Percentiles rank a stretch among this genome's conserved stretches.
Evolutionary conservation across 805 yeast species (phyloP).

Genomic region (Yarrowia sp.): DNA sequence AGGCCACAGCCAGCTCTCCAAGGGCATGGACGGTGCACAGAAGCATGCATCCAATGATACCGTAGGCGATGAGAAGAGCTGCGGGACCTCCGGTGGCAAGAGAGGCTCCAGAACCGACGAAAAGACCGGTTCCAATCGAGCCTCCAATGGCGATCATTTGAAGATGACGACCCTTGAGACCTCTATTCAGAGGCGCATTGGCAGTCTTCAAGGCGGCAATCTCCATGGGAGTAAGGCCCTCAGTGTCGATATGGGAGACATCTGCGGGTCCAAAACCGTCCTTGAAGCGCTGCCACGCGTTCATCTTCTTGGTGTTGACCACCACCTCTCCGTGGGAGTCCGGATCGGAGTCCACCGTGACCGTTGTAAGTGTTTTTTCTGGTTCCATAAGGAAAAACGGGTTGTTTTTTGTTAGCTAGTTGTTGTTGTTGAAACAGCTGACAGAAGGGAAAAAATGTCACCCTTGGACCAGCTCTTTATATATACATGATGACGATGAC

Average conservation of each 20-base stretch:
- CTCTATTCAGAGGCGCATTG: slow-evolving; percentile 61
- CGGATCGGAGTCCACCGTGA: slow-evolving; percentile 34
- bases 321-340: slow-evolving; percentile 26
- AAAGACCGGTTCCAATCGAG: slow-evolving; percentile 80
- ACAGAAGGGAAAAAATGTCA: no score
- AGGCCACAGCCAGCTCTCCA: slow-evolving; percentile 73
- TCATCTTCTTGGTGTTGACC: slow-evolving; percentile 31
- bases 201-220: slow-evolving; percentile 54
- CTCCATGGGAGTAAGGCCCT: slow-evolving; percentile 49
- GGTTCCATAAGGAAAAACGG: slow-evolving; percentile 5
- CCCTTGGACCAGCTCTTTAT: no score
- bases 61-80: slow-evolving; percentile 64
- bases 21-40: slow-evolving; percentile 68
- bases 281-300: slow-evolving; percentile 23
- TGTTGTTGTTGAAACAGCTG: not conserved
- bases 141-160: slow-evolving; percentile 82
- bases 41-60: slow-evolving; percentile 67
- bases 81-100: slow-evolving; percentile 60
- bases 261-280: slow-evolving; percentile 34
- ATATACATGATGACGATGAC: no score
- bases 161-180: slow-evolving; percentile 51
- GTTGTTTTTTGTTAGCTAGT: no score
- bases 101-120: slow-evolving; percentile 61
- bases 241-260: slow-evolving; percentile 49
- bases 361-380: slow-evolving; percentile 13